Percentiles rank a stretch among this genome's conserved stretches.
phyloP scores from a whole-genome alignment of 768 basidiomycete species.

The Auricularia cornea region DNA sequence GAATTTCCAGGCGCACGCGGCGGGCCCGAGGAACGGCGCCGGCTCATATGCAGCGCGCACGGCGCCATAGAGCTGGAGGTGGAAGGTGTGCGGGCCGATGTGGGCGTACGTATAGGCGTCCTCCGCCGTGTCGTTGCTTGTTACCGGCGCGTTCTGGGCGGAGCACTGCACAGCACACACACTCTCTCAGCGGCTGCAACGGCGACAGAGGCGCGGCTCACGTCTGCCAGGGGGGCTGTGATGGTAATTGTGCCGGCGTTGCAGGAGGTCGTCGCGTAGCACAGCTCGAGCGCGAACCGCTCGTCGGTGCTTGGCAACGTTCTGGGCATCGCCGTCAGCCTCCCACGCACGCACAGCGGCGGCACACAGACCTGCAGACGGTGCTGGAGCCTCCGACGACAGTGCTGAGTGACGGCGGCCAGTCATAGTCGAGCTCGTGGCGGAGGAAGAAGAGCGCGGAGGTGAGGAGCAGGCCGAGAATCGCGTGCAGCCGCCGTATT shows the following conservation, averaged over 20 bases:
- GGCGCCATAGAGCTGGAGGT: neutral
- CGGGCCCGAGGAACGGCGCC: neutral
- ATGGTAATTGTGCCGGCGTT: neutral
- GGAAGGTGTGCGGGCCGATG: neutral
- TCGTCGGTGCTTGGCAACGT: neutral
- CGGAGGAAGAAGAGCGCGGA: neutral
- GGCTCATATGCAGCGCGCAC: neutral
- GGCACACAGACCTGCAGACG: neutral
- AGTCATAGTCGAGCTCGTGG: neutral
- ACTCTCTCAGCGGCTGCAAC: neutral
- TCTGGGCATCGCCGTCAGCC: neutral
- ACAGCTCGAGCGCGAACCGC: neutral
- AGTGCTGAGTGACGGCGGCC: neutral
- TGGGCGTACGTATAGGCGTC: neutral
- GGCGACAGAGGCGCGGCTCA: neutral
- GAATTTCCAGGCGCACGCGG: neutral
- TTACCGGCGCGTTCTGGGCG: neutral
- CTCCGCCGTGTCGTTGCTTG: neutral
- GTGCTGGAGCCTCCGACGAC: neutral
- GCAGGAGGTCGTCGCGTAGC: neutral
- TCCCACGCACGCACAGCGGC: neutral
- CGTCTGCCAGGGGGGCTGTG: neutral
- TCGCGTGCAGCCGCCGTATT: neutral
- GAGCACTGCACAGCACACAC: neutral
- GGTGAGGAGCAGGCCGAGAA: neutral